phyloP scores from a whole-genome alignment of 2,329 filamentous ascomycete species.

The Seiridium cupressi region DNA sequence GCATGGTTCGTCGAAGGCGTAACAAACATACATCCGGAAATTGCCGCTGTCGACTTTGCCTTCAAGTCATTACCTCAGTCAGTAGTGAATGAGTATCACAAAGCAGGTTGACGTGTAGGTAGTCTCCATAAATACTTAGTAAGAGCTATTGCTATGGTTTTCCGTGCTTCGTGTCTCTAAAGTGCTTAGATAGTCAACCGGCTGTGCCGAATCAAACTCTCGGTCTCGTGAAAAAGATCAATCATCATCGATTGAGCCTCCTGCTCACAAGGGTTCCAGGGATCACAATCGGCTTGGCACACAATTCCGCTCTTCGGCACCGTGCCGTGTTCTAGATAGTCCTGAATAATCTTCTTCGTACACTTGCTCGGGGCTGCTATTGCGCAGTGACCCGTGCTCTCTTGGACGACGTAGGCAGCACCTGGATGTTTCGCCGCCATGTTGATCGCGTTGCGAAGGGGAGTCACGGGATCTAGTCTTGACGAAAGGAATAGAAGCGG shows the following conservation, averaged over 20 bases:
- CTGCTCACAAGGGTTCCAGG: neutral
- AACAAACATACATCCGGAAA: no score
- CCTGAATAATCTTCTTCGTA: neutral
- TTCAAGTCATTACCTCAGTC: no score
- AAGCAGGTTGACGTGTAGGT: no score
- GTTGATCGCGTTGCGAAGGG: constrained; percentile 32
- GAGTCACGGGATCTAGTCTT: constrained; percentile 44
- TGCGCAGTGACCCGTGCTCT: constrained; percentile 17
- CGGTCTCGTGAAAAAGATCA: neutral
- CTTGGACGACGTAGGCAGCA: constrained; percentile 15
- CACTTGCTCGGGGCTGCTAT: constrained; percentile 7
- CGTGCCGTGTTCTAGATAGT: neutral
- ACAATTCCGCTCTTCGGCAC: neutral
- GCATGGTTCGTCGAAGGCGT: no score
- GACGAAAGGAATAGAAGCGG: constrained; percentile 44
- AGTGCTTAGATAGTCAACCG: neutral
- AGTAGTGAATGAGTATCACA: no score
- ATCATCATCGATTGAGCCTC: neutral
- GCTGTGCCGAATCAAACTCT: neutral
- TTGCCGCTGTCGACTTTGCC: no score
- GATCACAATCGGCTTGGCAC: neutral
- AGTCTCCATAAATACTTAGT: no score
- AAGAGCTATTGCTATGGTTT: no score
- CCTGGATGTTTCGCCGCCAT: constrained; percentile 17
- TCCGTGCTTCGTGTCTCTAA: no score